phyloP scores from a whole-genome alignment of 305 asterid species.

The Rubia balearica region DNA sequence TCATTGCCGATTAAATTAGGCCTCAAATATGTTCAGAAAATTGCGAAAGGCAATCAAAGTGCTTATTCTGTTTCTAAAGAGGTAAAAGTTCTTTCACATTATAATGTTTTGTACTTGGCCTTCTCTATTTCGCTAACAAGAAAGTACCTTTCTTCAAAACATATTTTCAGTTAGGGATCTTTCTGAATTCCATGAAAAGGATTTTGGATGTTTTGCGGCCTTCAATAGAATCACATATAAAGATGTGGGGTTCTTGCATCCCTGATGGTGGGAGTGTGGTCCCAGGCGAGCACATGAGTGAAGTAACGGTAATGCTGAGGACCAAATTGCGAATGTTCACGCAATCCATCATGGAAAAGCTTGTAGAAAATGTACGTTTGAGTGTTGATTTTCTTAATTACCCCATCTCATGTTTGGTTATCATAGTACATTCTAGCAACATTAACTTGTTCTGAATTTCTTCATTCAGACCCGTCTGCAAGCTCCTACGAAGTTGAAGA shows the following conservation, averaged over 20 bases:
- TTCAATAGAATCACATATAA: conserved; percentile 57
- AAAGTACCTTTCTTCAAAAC: neutral
- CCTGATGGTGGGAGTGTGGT: conserved; percentile 52
- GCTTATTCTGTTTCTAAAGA: conserved; percentile 52
- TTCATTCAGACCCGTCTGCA: conserved; percentile 62
- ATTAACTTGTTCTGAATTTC: conserved; percentile 1
- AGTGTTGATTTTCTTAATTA: neutral
- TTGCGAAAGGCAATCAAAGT: conserved; percentile 52
- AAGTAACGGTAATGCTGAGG: conserved; percentile 78
- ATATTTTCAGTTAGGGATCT: conserved; percentile 63
- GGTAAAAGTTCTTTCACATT: conserved; percentile 31
- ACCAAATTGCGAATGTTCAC: conserved; percentile 71
- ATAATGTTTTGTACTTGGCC: neutral
- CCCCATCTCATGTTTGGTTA: neutral
- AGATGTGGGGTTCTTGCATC: conserved; percentile 78
- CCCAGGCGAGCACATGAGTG: conserved; percentile 76
- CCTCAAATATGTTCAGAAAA: conserved; percentile 74
- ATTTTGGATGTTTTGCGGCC: conserved; percentile 74
- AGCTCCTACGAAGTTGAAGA: conserved; percentile 70
- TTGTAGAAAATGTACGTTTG: conserved; percentile 68
- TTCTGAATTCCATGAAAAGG: conserved; percentile 78
- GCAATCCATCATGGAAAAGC: conserved; percentile 76
- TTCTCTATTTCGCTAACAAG: neutral
- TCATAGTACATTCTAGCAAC: neutral
- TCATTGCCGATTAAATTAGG: conserved; percentile 77